Conservation (phyloP, 2,329 filamentous ascomycete species). For the Venturia pyrina region DNA sequence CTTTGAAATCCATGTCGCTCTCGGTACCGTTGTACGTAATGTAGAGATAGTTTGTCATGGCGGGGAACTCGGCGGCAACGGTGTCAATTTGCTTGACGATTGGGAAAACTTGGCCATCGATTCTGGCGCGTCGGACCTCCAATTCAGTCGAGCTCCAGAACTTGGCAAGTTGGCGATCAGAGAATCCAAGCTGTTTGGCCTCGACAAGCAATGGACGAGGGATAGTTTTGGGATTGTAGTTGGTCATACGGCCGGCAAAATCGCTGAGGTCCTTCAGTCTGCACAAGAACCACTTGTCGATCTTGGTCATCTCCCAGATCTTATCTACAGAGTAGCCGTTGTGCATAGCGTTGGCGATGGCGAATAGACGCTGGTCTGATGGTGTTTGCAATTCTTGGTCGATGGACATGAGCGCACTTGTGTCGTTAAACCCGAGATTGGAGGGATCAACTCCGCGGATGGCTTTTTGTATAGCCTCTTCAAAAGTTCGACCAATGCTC, state of each 20-base stretch:
- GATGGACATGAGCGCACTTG: constrained; percentile 76
- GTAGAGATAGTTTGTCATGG: constrained; percentile 92
- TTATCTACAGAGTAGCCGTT: constrained; percentile 88
- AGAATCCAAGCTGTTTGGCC: constrained; percentile 91
- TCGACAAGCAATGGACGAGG: constrained; percentile 59
- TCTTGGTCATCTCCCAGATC: constrained; percentile 97
- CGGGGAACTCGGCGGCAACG: constrained; percentile 92
- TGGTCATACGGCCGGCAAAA: constrained; percentile 71
- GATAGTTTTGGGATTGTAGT: constrained; percentile 56
- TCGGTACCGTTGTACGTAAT: constrained; percentile 88
- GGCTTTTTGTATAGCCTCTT: constrained; percentile 97
- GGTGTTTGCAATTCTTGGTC: constrained; percentile 94
- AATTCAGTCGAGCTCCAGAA: constrained; percentile 95
- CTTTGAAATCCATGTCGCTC: constrained; percentile 73
- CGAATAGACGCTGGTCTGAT: constrained; percentile 93
- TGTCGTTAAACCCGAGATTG: constrained; percentile 91
- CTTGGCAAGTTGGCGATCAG: constrained; percentile 82
- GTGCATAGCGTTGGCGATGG: constrained; percentile 96
- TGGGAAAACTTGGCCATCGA: constrained; percentile 78
- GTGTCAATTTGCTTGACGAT: constrained; percentile 98
- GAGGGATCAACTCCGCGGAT: constrained; percentile 92
- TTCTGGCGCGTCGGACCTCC: constrained; percentile 70
- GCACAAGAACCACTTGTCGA: constrained; percentile 96
- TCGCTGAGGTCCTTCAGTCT: constrained; percentile 85
- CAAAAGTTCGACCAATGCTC: constrained; percentile 93